Conservation (phyloP, 176 grass and related monocot genomes). For the Lolium perenne region DNA sequence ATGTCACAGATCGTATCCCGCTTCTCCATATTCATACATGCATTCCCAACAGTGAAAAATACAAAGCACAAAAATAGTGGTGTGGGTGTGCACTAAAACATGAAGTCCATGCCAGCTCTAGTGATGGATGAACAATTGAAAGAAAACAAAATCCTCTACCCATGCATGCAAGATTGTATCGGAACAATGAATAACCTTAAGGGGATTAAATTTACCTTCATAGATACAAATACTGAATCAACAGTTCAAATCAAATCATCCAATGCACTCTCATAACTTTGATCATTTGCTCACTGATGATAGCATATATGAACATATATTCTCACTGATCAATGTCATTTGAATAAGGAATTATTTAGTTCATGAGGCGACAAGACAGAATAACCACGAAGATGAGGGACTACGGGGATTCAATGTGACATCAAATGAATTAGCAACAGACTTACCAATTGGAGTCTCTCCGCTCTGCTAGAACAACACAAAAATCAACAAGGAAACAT, state of each 20-base stretch:
- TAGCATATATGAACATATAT: conserved; percentile 63
- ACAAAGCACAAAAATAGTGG: too few species aligned
- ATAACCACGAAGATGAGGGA: conserved; percentile 4
- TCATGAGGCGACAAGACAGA: background rate
- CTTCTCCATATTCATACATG: too few species aligned
- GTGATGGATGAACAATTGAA: too few species aligned
- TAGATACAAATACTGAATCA: conserved; percentile 70
- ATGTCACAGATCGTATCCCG: too few species aligned
- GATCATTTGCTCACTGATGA: conserved; percentile 90
- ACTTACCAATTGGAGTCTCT: conserved; percentile 65
- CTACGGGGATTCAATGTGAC: conserved; percentile 32
- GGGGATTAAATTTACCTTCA: conserved; percentile 68
- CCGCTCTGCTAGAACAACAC: too few species aligned
- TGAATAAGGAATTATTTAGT: conserved; percentile 18
- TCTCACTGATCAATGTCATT: conserved; percentile 51
- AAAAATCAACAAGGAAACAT: too few species aligned
- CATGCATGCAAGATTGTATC: background rate
- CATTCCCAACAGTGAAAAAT: too few species aligned
- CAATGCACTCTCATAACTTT: conserved; percentile 83
- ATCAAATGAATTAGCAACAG: conserved; percentile 29
- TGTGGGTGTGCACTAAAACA: too few species aligned
- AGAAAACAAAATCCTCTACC: too few species aligned
- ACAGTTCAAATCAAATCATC: conserved; percentile 89
- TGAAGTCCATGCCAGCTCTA: too few species aligned
- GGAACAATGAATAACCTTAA: conserved; percentile 17